Evolutionary conservation across 441 rosid species (phyloP).

Genomic region (Populus hybrid): DNA sequence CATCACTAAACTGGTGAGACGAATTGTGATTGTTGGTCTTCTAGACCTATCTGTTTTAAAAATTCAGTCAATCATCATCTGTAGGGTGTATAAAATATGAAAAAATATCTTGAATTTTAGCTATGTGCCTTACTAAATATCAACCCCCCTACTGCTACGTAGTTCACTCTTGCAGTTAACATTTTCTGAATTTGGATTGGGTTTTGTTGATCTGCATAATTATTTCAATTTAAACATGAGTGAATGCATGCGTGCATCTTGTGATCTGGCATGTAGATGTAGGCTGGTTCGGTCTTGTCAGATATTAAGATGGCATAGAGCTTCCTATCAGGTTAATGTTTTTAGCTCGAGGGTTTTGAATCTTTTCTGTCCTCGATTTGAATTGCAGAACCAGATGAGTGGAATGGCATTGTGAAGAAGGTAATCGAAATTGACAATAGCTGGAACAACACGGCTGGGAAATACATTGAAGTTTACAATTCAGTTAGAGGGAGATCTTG

Average conservation of each 20-base stretch:
- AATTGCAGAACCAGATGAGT: slow-evolving; percentile 24
- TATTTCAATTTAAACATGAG: neutral
- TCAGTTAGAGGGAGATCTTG: slow-evolving; percentile 20
- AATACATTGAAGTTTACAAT: slow-evolving; percentile 23
- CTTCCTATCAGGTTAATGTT: neutral
- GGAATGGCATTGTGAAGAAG: slow-evolving; percentile 24
- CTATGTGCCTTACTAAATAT: neutral
- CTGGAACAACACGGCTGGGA: slow-evolving; percentile 27
- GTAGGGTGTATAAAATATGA: neutral
- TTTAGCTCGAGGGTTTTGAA: neutral
- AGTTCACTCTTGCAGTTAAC: too few species aligned
- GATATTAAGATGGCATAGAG: neutral
- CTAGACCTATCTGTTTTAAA: neutral
- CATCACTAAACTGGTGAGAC: neutral
- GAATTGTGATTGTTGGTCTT: neutral
- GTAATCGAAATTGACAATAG: slow-evolving; percentile 23
- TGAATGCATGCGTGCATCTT: neutral
- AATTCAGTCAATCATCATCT: neutral
- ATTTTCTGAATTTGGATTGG: neutral
- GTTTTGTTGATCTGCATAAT: neutral
- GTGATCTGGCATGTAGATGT: neutral
- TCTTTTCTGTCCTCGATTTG: neutral
- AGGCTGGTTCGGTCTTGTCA: neutral
- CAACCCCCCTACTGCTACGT: too few species aligned
- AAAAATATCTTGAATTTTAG: neutral